Base-by-base conservation (phyloP, 441 rosid species). In the Bruguiera hainesii region DNA sequence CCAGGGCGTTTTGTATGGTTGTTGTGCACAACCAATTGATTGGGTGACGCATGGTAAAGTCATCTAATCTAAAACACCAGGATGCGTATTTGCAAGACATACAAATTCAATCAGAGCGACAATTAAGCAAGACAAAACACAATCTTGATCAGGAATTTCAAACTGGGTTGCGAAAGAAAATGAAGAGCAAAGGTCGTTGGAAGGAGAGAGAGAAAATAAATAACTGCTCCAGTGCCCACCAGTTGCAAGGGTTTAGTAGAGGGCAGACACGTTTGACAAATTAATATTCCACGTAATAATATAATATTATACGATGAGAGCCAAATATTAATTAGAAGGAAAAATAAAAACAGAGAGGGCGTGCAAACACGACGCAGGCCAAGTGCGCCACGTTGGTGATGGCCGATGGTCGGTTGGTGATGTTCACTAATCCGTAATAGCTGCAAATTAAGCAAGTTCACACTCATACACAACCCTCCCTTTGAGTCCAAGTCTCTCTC, bases 301-400 rank as follows among this genome's bases (percentile, higher is more conserved):
- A 33, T 33, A 18, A 2, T 37, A 48, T n/a, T 2, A 21, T 15
- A 60, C 46, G 10, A 11, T 13, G 16, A 37, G 46, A 2, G 46
- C 15, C 19, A 5, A 4, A 31, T 2, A 26, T 26, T 28, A 7
- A 25, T 59, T 30, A 18, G 21, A 59, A 29, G 21, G 4, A 28
- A 48, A 11, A 28, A 33, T 16, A 8, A 23, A 28, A 57, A 25
- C 4, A 49, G 19, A 64, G 71, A 73, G 78, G 72, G 85, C 96
- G 90, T 84, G 90, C 93, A 63, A 70, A 81, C 90, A 85, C 88
- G 93, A 85, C 92, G 74, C 65, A 31, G 68, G 64, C 78, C 76
- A 81, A 84, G 84, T 72, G 69, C 35, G 67, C 77, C 84, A 83
- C 83, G 84, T 85, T 87, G n/a, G 72, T 46, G 15, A 52, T 69